phyloP scores from a whole-genome alignment of 805 yeast species.

The Yamadazyma scolyti region DNA sequence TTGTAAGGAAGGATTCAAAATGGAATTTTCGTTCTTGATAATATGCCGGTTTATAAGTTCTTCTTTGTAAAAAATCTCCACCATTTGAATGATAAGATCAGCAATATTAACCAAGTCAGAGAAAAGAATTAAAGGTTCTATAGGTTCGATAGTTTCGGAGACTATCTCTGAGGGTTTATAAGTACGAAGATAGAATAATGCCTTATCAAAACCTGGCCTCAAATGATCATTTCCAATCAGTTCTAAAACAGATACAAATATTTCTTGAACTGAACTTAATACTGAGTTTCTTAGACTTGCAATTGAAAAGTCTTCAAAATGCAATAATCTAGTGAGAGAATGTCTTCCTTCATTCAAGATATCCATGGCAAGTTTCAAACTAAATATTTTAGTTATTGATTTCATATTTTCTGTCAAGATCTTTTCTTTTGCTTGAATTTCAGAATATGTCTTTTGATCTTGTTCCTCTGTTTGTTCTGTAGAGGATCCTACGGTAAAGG shows the following conservation, averaged over 20 bases:
- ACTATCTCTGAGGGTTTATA: slow-evolving; percentile 56
- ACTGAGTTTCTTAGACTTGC: slow-evolving; percentile 29
- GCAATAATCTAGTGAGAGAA: slow-evolving; percentile 55
- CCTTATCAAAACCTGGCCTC: slow-evolving; percentile 80
- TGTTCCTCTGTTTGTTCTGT: slow-evolving; percentile 13
- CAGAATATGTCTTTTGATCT: slow-evolving; percentile 45
- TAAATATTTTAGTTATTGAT: slow-evolving; percentile 71
- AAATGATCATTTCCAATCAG: slow-evolving; percentile 71
- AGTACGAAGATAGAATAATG: slow-evolving; percentile 62
- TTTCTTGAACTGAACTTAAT: slow-evolving; percentile 45
- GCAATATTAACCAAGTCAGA: slow-evolving; percentile 91
- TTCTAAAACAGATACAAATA: slow-evolving; percentile 64
- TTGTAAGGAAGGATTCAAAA: slow-evolving; percentile 71
- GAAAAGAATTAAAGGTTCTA: slow-evolving; percentile 84
- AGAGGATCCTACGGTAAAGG: slow-evolving; percentile 40
- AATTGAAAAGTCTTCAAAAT: slow-evolving; percentile 31
- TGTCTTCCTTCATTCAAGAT: slow-evolving; percentile 66
- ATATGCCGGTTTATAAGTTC: slow-evolving; percentile 61
- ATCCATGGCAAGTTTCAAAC: slow-evolving; percentile 73
- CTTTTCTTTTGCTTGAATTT: slow-evolving; percentile 76
- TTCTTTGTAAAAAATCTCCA: slow-evolving; percentile 84
- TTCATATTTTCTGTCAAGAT: slow-evolving; percentile 72
- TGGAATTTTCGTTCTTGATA: slow-evolving; percentile 70
- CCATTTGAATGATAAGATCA: slow-evolving; percentile 88
- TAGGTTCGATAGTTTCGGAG: slow-evolving; percentile 28